These are phyloP conservation scores for Hericium erinaceus DNA, from an alignment of 768 basidiomycete genomes.

Conservation along the genomic window DNA sequence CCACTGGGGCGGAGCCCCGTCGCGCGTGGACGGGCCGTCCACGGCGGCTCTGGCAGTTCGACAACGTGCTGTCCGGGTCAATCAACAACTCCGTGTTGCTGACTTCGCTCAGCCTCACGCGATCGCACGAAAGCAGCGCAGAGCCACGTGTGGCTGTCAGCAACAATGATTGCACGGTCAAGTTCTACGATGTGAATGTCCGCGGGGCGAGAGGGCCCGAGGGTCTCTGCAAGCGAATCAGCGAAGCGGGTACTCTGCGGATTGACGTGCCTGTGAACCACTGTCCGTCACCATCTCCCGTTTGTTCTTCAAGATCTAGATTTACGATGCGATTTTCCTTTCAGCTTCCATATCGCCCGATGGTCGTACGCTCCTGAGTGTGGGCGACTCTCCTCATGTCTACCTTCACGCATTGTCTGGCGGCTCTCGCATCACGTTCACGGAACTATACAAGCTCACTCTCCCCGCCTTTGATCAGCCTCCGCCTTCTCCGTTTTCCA, in stretches of 20 bases:
- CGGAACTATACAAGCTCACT: slow-evolving; percentile 57
- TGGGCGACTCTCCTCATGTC: slow-evolving; percentile 84
- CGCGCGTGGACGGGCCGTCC: slow-evolving; percentile 11
- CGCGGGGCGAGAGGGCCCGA: slow-evolving; percentile 26
- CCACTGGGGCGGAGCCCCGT: slow-evolving; percentile 5
- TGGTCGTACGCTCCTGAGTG: slow-evolving; percentile 76
- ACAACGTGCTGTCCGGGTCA: slow-evolving; percentile 45
- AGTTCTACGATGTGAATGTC: slow-evolving; percentile 68
- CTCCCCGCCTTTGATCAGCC: slow-evolving; percentile 43
- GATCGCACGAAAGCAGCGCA: slow-evolving; percentile 50
- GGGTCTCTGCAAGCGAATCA: slow-evolving; percentile 31
- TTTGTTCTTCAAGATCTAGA: background rate
- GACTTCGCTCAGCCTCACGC: slow-evolving; percentile 51
- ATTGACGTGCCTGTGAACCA: slow-evolving; percentile 74
- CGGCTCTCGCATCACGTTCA: slow-evolving; percentile 50
- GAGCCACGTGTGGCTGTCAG: slow-evolving; percentile 76
- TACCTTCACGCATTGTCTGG: slow-evolving; percentile 73
- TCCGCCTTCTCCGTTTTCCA: slow-evolving; percentile 2
- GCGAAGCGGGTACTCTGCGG: slow-evolving; percentile 42
- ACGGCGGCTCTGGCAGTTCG: slow-evolving; percentile 41
- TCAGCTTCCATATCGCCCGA: slow-evolving; percentile 87
- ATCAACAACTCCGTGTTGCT: slow-evolving; percentile 78
- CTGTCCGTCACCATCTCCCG: slow-evolving; percentile 37
- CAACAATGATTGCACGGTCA: slow-evolving; percentile 80
- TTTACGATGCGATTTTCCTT: slow-evolving; percentile 2